phyloP scores from a whole-genome alignment of 2,329 filamentous ascomycete species.

The Colletotrichum tabaci region DNA sequence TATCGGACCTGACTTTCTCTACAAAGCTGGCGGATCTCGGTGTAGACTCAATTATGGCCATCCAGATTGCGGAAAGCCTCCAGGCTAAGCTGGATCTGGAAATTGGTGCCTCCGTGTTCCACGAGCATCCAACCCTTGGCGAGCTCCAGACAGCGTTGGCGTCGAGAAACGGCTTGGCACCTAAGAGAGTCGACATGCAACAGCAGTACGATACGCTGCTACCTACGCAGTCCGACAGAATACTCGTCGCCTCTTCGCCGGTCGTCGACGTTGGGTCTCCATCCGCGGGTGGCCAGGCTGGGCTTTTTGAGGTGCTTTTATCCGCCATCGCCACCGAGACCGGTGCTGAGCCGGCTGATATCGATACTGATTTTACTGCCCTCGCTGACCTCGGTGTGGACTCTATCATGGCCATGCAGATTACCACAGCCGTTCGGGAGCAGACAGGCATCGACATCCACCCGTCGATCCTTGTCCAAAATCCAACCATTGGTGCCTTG shows the following conservation, averaged over 20 bases:
- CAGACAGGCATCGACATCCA: constrained; percentile 4
- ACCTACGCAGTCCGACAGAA: too few relatives aligned
- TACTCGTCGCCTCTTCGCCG: too few relatives aligned
- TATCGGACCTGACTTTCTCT: background rate
- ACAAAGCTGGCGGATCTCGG: background rate
- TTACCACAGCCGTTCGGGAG: background rate
- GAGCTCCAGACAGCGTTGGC: too few relatives aligned
- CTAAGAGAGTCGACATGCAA: too few relatives aligned
- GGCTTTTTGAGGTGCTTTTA: background rate
- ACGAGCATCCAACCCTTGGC: too few relatives aligned
- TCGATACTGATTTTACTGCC: background rate
- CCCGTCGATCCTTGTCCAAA: background rate
- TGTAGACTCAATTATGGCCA: too few relatives aligned
- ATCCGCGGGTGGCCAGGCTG: background rate
- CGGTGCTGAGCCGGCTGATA: background rate
- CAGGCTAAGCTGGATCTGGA: too few relatives aligned
- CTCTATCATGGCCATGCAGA: constrained; percentile 30
- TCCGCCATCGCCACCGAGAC: background rate
- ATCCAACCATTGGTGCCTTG: background rate
- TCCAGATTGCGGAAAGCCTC: too few relatives aligned
- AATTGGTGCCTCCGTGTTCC: too few relatives aligned
- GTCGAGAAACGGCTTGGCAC: too few relatives aligned
- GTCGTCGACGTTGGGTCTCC: background rate
- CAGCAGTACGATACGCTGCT: too few relatives aligned
- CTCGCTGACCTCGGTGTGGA: constrained; percentile 15